These are phyloP conservation scores for Trifolium repens DNA, from an alignment of 306 rosid species.

Conservation along the genomic window DNA sequence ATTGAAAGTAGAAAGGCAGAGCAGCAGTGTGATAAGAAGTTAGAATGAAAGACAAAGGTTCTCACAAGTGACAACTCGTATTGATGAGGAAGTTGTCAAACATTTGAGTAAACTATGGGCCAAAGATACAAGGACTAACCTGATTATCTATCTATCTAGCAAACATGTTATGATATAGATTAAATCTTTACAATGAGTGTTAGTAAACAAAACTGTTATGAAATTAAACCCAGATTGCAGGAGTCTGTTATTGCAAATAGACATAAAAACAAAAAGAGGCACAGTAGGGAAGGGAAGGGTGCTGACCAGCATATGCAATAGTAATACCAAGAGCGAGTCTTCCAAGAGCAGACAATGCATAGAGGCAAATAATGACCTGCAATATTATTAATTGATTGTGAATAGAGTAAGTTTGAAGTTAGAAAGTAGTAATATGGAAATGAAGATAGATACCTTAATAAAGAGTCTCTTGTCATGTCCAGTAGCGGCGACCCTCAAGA, in stretches of 20 bases:
- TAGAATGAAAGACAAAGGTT: neutral
- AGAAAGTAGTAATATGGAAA: neutral
- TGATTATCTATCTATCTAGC: neutral
- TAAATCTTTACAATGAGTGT: neutral
- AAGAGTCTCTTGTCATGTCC: conserved; percentile 96
- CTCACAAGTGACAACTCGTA: neutral
- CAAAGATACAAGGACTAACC: neutral
- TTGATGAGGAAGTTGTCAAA: neutral
- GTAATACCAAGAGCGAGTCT: conserved; percentile 81
- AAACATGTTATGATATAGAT: neutral
- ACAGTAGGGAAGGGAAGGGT: conserved; percentile 33
- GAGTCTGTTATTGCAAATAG: neutral
- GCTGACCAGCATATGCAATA: conserved; percentile 76
- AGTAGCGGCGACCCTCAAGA: conserved; percentile 92
- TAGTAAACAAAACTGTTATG: neutral
- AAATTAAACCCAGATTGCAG: neutral
- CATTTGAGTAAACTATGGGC: no score
- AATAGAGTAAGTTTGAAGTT: neutral
- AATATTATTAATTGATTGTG: neutral
- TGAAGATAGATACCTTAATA: conserved; percentile 54
- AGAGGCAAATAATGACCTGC: conserved; percentile 78
- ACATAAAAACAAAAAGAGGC: neutral
- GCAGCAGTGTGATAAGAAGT: neutral
- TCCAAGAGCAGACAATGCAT: conserved; percentile 73
- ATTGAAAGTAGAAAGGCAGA: neutral